Percentiles rank a stretch among this genome's conserved stretches.
These are phyloP conservation scores for Plasmodium sp. DNA, from an alignment of 169 alveolate species.

Conservation along the genomic window DNA sequence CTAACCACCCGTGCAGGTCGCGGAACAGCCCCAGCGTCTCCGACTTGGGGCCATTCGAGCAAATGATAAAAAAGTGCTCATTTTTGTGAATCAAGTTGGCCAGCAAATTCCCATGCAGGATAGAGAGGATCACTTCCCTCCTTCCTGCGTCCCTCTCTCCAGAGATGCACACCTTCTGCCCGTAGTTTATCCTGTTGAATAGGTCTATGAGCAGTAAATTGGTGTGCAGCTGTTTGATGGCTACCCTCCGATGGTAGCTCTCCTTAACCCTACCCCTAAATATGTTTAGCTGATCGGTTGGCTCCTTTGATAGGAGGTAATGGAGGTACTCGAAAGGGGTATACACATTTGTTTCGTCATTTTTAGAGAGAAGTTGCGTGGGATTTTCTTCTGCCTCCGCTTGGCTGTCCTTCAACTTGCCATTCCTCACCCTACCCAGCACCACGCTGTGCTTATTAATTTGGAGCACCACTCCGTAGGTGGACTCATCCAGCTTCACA, in stretches of 20 bases:
- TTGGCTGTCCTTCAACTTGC: neutral
- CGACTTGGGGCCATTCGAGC: conserved; percentile 29
- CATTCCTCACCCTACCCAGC: conserved; percentile 18
- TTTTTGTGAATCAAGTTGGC: conserved; percentile 24
- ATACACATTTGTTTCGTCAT: conserved; percentile 21
- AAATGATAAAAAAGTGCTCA: conserved; percentile 61
- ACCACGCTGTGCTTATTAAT: conserved; percentile 15
- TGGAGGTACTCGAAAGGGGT: conserved; percentile 51
- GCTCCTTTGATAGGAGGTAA: neutral
- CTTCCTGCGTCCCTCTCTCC: conserved; percentile 12
- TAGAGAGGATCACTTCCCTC: neutral
- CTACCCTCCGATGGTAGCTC: neutral
- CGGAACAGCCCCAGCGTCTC: conserved; percentile 29
- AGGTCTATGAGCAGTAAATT: conserved; percentile 15
- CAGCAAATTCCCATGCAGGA: conserved; percentile 41
- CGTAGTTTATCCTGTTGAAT: conserved; percentile 32
- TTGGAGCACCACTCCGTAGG: conserved; percentile 55
- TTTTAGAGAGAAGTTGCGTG: neutral
- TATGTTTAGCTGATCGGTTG: conserved; percentile 8
- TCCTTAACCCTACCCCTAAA: conserved; percentile 11
- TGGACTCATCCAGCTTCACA: neutral
- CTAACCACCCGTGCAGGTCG: neutral
- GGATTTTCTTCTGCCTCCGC: neutral
- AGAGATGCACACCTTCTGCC: conserved; percentile 41
- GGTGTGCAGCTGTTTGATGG: conserved; percentile 26